These are phyloP conservation scores for Ophiostoma perfectum DNA, from an alignment of 2,329 filamentous ascomycete species.

Conservation along the genomic window DNA sequence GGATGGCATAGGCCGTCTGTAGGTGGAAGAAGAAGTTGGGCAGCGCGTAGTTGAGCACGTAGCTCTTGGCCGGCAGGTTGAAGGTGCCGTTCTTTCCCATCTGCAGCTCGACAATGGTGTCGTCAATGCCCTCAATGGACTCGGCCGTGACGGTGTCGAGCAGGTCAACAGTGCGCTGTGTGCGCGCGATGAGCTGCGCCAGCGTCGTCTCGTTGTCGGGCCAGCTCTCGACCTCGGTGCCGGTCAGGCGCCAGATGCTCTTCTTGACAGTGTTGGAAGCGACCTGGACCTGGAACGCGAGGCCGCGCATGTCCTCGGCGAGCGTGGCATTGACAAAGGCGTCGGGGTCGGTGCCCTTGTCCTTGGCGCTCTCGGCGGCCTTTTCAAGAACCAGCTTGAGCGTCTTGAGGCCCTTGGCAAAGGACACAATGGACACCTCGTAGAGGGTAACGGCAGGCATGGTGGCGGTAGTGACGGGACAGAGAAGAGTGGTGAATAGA, in stretches of 20 bases:
- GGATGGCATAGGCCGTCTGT: slow-evolving; percentile 50
- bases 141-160: slow-evolving; percentile 30
- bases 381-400: slow-evolving; percentile 33
- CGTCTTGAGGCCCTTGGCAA: slow-evolving; percentile 29
- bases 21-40: slow-evolving; percentile 60
- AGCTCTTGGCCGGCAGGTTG: slow-evolving; percentile 32
- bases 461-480: background rate
- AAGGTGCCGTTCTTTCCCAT: slow-evolving; percentile 23
- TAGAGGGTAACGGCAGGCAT: slow-evolving; percentile 33
- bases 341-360: slow-evolving; percentile 28
- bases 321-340: slow-evolving; percentile 30
- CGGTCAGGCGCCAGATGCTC: slow-evolving; percentile 30
- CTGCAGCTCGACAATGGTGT: slow-evolving; percentile 28
- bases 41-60: slow-evolving; percentile 42
- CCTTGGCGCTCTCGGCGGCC: slow-evolving; percentile 31
- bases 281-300: slow-evolving; percentile 35
- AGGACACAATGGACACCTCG: slow-evolving; percentile 30
- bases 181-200: slow-evolving; percentile 31
- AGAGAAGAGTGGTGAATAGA: too few species aligned
- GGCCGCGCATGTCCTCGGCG: slow-evolving; percentile 35
- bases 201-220: slow-evolving; percentile 34
- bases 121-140: slow-evolving; percentile 30
- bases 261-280: slow-evolving; percentile 32
- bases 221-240: slow-evolving; percentile 27
- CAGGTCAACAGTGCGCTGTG: slow-evolving; percentile 32